Base-by-base conservation (phyloP, 2,329 filamentous ascomycete genomes). In the Xylariales sp. region DNA sequence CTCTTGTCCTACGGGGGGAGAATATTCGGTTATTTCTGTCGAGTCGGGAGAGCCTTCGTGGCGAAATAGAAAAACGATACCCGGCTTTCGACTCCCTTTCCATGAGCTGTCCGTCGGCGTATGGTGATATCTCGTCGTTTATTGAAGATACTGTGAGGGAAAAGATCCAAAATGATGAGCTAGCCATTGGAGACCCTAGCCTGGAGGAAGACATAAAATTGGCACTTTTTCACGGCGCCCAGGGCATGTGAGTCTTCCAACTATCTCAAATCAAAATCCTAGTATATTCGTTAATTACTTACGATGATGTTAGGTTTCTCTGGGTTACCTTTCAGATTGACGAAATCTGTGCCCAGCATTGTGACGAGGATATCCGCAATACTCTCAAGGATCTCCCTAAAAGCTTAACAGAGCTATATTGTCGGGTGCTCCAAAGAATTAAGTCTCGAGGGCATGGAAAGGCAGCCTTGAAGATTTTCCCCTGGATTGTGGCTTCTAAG, bases 401-500 rank as follows among this genome's bases (percentile, higher is more conserved):
- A 62, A 71, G 72, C 41, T 64, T 81, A 14, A 55, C 69, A 7
- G 75, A 75, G 52, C 80, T 76, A 2, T 80, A 77, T 50, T 58
- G 69, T 43, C 74, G 76, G 12, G 9, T 62, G 5, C 23, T 69
- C 4, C 18, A 34, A 28, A 62, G 63, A 2, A 69, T 69, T 23
- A 10, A 0, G 7, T 48, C 49, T 3, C 34, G 39, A 56, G 3
- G 30, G 4, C 12, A 59, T 34, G 28, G 16, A 16, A 43, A 68
- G 70, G 50, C 53, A 63, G 60, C 74, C 50, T n/a, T 32, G 36
- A 74, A 72, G 34, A 68, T 77, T 6, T 80, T 81, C 58, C 62
- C 65, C 48, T 80, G 76, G 80, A 70, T 81, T 49, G 72, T 73
- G 6, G 74, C 69, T 34, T 74, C 78, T 1, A 78, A 74, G 64